phyloP scores from a whole-genome alignment of 2,329 filamentous ascomycete species.

The Colletotrichum nymphaeae region DNA sequence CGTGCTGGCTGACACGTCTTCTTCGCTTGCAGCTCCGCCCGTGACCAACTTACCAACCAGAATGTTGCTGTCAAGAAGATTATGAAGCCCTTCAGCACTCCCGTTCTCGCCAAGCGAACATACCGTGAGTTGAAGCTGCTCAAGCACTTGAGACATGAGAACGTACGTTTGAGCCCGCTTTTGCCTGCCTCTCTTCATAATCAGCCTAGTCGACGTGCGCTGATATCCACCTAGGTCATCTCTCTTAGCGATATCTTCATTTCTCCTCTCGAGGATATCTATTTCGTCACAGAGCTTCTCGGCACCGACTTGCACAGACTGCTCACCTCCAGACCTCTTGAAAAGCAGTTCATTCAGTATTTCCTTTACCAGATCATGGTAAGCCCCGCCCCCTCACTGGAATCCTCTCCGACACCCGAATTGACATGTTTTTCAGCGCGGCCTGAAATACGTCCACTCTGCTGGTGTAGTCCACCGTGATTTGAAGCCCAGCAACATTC shows the following conservation, averaged over 20 bases:
- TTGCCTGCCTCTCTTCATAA: not conserved
- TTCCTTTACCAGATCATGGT: conserved; percentile 99
- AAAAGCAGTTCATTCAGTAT: conserved; percentile 99
- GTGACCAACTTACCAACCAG: conserved; percentile 96
- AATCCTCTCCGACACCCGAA: conserved; percentile 5
- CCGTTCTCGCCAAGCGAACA: conserved; percentile 95
- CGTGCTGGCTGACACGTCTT: conserved; percentile 36
- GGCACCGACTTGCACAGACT: conserved; percentile 97
- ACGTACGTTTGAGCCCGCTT: conserved; percentile 67
- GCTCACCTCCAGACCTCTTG: conserved; percentile 92
- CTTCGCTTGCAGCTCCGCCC: conserved; percentile 77
- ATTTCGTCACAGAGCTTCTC: conserved; percentile 97
- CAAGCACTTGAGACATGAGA: conserved; percentile 97
- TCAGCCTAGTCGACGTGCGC: conserved; percentile 27
- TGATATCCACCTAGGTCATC: conserved; percentile 75
- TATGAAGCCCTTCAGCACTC: conserved; percentile 99
- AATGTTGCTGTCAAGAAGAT: conserved; percentile 99
- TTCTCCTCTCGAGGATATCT: conserved; percentile 97
- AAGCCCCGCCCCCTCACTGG: conserved; percentile 46
- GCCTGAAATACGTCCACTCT: conserved; percentile 98
- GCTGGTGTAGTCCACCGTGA: conserved; percentile 98
- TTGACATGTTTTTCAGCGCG: conserved; percentile 70
- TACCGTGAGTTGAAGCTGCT: conserved; percentile 97
- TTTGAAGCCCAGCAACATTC: conserved; percentile 97
- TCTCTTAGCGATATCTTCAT: conserved; percentile 99